A percentile compares a stretch with the other conserved stretches of the same genome.
Conservation (phyloP, 2,329 filamentous ascomycete genomes). For the Arthrobotrys entomopaga region DNA sequence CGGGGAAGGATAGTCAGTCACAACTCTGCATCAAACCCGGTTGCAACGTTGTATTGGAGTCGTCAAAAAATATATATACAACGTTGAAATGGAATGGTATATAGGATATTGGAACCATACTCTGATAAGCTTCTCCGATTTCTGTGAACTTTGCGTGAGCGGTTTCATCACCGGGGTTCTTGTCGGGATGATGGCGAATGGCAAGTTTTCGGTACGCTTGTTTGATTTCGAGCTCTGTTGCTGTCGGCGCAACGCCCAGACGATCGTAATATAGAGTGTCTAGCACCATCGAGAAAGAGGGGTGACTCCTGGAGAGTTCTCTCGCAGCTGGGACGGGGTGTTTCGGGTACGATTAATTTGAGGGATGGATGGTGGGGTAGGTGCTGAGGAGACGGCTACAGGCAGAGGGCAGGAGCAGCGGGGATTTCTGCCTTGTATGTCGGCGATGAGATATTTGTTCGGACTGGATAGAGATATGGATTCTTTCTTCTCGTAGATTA, state of each 20-base stretch:
- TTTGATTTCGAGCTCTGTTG: constrained; percentile 92
- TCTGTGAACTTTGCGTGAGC: constrained; percentile 84
- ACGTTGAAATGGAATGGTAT: not conserved
- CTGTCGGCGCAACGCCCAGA: constrained; percentile 83
- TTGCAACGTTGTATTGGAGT: too few species aligned
- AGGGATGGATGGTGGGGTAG: constrained; percentile 26
- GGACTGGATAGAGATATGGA: not conserved
- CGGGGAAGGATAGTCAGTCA: constrained; percentile 60
- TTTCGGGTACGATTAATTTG: not conserved
- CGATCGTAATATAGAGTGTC: constrained; percentile 84
- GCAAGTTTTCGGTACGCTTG: constrained; percentile 95
- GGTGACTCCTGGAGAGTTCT: not conserved
- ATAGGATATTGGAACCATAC: constrained; percentile 13
- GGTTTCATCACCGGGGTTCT: constrained; percentile 95
- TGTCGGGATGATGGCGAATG: constrained; percentile 85
- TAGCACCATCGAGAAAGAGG: constrained; percentile 74
- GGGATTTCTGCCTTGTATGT: not conserved
- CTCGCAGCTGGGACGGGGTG: not conserved
- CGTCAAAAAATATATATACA: not conserved
- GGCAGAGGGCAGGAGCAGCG: not conserved
- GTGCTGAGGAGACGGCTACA: constrained; percentile 10
- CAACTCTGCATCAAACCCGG: not conserved
- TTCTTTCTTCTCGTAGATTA: not conserved
- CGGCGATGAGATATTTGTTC: not conserved
- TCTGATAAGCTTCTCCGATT: constrained; percentile 77